Evolutionary conservation across 805 yeast genomes (phyloP), one percentile per base, ranked within the genome.

Genomic region (Saccharomycopsis amapae): DNA sequence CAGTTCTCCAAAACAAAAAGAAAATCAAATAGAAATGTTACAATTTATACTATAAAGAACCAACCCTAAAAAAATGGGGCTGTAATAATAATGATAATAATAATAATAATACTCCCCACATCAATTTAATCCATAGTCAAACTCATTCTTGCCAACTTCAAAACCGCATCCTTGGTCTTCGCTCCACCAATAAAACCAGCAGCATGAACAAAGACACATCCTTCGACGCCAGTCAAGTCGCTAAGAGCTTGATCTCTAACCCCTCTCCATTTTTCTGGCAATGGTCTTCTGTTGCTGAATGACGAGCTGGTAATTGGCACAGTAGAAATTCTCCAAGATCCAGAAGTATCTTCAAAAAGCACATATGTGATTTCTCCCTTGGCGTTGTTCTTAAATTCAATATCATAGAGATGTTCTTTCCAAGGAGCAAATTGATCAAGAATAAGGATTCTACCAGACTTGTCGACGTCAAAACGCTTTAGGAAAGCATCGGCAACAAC

Each of bases 171-270:
- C 52, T 72, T 68, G 20, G 94, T 74, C 58, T 79, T 72, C 46
- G 90, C 86, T 44, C 98, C 98, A 38, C 98, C 98, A 58, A 93
- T 93, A 65, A 93, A 93, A 0, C 98, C 97, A 35, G 95, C 85
- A 37, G 97, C 96, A 57, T 93, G 98, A 48, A 93, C 79, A 60
- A 93, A 93, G 18, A 89, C 78, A 61, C 96, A 85, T 6, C 85
- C 96, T 26, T 76, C 79, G 45, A 93, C 76, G n/a, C 95, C 96
- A 30, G 87, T 69, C 54, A 73, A 67, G 53, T 78, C 69, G 54
- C 84, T 76, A 55, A 93, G 72, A 33, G 71, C 84, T 25, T 85
- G 90, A 61, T 93, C 98, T 61, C 98, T 79, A 39, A 89, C 67
- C n/a, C 98, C 98, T 69, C 98, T 78, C 87, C 96, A 85, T 17